Conservation (phyloP, 1,284 basidiomycete genomes). For the Albatrellus sp. region DNA sequence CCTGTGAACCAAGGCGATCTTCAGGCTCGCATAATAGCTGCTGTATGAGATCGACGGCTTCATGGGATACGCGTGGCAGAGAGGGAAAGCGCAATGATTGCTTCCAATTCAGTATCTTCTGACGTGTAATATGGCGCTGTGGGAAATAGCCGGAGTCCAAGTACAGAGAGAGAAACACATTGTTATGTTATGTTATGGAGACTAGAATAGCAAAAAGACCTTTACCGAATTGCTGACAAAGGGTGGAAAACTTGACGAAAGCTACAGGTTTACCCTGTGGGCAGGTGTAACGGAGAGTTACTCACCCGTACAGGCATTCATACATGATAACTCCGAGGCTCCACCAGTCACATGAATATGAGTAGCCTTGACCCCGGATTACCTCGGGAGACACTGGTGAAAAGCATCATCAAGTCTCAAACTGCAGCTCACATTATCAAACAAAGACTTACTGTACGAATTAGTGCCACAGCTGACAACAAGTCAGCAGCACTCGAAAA, state of each 20-base stretch:
- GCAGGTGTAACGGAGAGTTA: conserved; percentile 9
- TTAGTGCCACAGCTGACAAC: conserved; percentile 71
- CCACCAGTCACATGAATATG: conserved; percentile 97
- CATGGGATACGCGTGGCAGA: conserved; percentile 71
- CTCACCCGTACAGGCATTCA: conserved; percentile 80
- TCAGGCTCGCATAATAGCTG: conserved; percentile 88
- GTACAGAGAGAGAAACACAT: not conserved
- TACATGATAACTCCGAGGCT: conserved; percentile 90
- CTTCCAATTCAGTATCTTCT: conserved; percentile 90
- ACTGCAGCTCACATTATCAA: conserved; percentile 9
- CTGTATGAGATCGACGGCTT: conserved; percentile 80
- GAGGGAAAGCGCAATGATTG: conserved; percentile 81
- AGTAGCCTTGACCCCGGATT: conserved; percentile 85
- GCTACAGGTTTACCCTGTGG: not conserved
- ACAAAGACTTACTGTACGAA: conserved; percentile 66
- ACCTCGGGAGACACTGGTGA: conserved; percentile 85
- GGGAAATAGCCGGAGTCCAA: not conserved
- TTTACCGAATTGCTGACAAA: conserved; percentile 84
- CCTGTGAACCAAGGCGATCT: conserved; percentile 77
- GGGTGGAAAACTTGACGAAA: conserved; percentile 68
- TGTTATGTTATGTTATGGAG: not conserved
- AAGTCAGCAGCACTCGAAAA: conserved; percentile 14
- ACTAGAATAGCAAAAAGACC: conserved; percentile 1
- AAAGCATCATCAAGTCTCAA: conserved; percentile 1
- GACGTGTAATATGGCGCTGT: conserved; percentile 79